Conservation (phyloP, 345 rosid species). For the Bruguiera parviflora region DNA sequence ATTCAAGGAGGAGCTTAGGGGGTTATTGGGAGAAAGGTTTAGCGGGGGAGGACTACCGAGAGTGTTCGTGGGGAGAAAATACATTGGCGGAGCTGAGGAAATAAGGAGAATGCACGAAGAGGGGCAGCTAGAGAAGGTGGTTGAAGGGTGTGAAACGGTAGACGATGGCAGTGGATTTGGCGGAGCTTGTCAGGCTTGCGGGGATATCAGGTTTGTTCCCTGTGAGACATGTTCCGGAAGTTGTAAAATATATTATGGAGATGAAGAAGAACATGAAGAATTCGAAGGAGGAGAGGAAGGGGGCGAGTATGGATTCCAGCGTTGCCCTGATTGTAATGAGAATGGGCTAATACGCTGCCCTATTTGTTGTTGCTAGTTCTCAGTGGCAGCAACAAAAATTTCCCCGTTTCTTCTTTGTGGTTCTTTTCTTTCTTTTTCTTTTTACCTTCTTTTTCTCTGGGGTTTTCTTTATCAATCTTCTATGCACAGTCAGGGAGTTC, state of each 20-base stretch:
- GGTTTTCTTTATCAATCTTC: slow-evolving; percentile 13
- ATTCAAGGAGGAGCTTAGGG: slow-evolving; percentile 59
- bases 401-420: not conserved
- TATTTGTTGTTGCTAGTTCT: slow-evolving; percentile 47
- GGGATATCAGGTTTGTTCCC: slow-evolving; percentile 84
- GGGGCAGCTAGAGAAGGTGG: slow-evolving; percentile 23
- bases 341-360: slow-evolving; percentile 39
- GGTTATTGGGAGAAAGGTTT: slow-evolving; percentile 21
- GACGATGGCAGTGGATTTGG: slow-evolving; percentile 33
- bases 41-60: slow-evolving; percentile 18
- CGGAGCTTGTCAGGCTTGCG: slow-evolving; percentile 75
- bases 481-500: slow-evolving; percentile 38
- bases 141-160: slow-evolving; percentile 46
- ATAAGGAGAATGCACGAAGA: slow-evolving; percentile 27
- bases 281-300: slow-evolving; percentile 28
- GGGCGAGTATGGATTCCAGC: slow-evolving; percentile 50
- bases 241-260: slow-evolving; percentile 66
- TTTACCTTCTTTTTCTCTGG: not conserved
- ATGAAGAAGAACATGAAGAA: slow-evolving; percentile 30
- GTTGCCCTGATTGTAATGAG: slow-evolving; percentile 35
- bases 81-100: slow-evolving; percentile 32
- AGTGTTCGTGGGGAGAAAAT: slow-evolving; percentile 24
- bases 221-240: slow-evolving; percentile 94
- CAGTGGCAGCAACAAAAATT: slow-evolving; percentile 1
- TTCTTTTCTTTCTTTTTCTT: not conserved